A percentile compares a stretch with the other conserved stretches of the same genome.
Conservation (phyloP, 768 basidiomycete genomes). For the Porpolomopsis calyptriformis region DNA sequence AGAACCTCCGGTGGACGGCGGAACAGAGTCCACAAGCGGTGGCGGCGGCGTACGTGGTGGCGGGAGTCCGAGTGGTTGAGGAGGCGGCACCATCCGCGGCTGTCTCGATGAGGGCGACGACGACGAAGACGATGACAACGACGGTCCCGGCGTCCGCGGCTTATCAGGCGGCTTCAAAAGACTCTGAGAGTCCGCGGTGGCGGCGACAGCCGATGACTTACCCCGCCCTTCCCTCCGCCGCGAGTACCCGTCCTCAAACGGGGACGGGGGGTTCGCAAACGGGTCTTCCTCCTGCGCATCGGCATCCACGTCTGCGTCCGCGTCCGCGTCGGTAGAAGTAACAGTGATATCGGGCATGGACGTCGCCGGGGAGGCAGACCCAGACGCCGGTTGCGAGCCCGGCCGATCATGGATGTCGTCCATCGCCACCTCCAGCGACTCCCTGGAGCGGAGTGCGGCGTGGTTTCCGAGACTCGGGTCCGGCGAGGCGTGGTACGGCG, state of each 20-base stretch:
- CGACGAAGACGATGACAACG: no score
- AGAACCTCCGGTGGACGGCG: slow-evolving; percentile 15
- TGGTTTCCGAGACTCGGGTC: slow-evolving; percentile 30
- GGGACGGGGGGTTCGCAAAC: slow-evolving; percentile 42
- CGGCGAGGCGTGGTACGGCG: slow-evolving; percentile 11
- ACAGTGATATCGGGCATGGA: neutral
- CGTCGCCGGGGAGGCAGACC: neutral
- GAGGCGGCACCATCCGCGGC: slow-evolving; percentile 30
- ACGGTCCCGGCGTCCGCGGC: neutral
- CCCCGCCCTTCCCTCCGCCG: no score
- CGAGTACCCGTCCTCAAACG: no score
- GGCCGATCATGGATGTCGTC: slow-evolving; percentile 37
- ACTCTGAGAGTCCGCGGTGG: neutral
- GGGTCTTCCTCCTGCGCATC: no score
- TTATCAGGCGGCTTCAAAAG: neutral
- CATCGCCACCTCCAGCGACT: slow-evolving; percentile 47
- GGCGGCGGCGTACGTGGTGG: slow-evolving; percentile 49
- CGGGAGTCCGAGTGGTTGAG: slow-evolving; percentile 52
- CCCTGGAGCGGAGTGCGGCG: slow-evolving; percentile 39
- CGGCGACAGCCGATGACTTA: no score
- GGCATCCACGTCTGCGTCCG: slow-evolving; percentile 15
- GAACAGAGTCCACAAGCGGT: slow-evolving; percentile 22
- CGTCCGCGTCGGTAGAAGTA: neutral
- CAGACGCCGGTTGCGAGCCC: slow-evolving; percentile 27
- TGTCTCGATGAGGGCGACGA: slow-evolving; percentile 6